These are phyloP conservation scores for Triadica sebifera DNA, from an alignment of 345 rosid species.

Conservation along the genomic window DNA sequence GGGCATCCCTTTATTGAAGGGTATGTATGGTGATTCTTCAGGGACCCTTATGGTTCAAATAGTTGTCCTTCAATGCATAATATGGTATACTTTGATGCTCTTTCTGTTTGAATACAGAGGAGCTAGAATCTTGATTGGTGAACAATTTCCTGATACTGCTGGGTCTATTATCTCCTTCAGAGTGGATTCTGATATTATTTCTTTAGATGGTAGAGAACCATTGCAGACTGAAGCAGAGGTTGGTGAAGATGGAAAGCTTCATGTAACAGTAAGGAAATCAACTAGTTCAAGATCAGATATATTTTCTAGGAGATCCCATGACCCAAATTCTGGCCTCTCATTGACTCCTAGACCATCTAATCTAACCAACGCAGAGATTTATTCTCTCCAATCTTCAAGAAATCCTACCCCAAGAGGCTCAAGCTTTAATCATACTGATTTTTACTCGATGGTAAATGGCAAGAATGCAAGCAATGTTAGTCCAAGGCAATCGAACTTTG, in stretches of 20 bases:
- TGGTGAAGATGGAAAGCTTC: constrained; percentile 70
- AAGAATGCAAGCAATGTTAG: constrained; percentile 43
- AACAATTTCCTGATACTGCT: constrained; percentile 72
- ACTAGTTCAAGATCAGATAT: constrained; percentile 65
- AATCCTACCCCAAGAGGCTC: constrained; percentile 72
- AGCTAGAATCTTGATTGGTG: constrained; percentile 57
- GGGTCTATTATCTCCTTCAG: constrained; percentile 61
- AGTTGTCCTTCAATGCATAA: constrained; percentile 72
- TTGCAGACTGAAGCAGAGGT: constrained; percentile 63
- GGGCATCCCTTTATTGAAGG: constrained; percentile 76
- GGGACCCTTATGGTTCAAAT: constrained; percentile 75
- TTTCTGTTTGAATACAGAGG: constrained; percentile 72
- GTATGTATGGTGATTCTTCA: constrained; percentile 62
- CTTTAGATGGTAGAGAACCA: constrained; percentile 73
- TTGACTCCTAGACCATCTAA: constrained; percentile 73
- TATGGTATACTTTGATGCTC: constrained; percentile 77
- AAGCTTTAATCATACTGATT: constrained; percentile 66
- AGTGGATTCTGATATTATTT: constrained; percentile 69
- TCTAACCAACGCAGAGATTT: constrained; percentile 71
- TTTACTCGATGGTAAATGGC: constrained; percentile 62
- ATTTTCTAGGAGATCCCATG: constrained; percentile 59
- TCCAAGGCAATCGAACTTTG: constrained; percentile 63
- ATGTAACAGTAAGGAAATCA: constrained; percentile 67
- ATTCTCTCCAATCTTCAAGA: constrained; percentile 64
- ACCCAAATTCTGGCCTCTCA: constrained; percentile 58